phyloP scores from a whole-genome alignment of 495 filamentous ascomycete genomes.

The Polyplosphaeria fusca region DNA sequence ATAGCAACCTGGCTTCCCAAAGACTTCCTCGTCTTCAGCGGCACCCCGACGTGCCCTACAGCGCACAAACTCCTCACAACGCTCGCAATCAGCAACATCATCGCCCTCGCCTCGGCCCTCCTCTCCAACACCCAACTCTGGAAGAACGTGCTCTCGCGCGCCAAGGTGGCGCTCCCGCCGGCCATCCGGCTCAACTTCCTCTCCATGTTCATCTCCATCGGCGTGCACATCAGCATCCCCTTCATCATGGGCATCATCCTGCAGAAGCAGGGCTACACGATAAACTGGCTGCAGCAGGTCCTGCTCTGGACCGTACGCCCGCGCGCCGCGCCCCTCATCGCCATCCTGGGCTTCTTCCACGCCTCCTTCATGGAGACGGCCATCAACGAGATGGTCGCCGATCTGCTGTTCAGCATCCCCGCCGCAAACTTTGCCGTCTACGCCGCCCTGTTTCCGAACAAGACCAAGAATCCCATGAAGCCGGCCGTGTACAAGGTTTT shows the following conservation, averaged over 20 bases:
- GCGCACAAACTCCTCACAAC: neutral
- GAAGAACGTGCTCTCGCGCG: conserved; percentile 1
- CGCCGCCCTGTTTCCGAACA: conserved; percentile 20
- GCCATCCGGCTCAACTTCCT: conserved; percentile 13
- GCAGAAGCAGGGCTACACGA: conserved; percentile 16
- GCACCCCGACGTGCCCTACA: neutral
- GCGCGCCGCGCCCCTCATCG: conserved; percentile 13
- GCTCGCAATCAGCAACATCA: conserved; percentile 5
- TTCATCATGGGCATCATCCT: conserved; percentile 21
- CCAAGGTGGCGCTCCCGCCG: neutral
- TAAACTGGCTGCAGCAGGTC: conserved; percentile 21
- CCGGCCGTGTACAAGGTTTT: conserved; percentile 9
- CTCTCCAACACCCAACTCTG: conserved; percentile 8
- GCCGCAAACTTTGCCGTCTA: conserved; percentile 7
- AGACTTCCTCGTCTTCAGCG: neutral
- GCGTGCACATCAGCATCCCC: conserved; percentile 6
- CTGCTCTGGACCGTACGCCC: conserved; percentile 16
- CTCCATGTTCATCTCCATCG: conserved; percentile 17
- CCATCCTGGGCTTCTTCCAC: conserved; percentile 12
- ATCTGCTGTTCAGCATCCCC: conserved; percentile 15
- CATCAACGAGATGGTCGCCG: conserved; percentile 20
- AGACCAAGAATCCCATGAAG: conserved; percentile 11
- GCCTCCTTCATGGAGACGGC: conserved; percentile 19
- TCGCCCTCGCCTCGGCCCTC: conserved; percentile 9
- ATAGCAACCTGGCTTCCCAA: conserved; percentile 9